These are phyloP conservation scores for Sisymbrium altissimum DNA, from an alignment of 345 rosid genomes.

Conservation along the genomic window DNA sequence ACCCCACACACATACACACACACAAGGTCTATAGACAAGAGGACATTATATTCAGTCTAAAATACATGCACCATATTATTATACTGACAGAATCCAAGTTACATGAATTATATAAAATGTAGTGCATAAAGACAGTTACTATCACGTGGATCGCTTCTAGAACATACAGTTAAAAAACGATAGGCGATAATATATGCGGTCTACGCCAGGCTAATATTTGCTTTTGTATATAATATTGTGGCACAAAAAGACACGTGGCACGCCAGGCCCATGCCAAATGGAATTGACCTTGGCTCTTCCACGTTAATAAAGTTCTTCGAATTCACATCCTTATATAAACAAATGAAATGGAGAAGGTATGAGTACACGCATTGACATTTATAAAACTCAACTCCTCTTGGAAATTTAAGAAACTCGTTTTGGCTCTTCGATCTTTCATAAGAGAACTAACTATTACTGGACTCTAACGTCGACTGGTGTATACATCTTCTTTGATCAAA, in stretches of 20 bases:
- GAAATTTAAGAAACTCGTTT: background rate
- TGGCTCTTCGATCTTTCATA: background rate
- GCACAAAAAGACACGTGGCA: constrained; percentile 42
- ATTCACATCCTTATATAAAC: constrained; percentile 22
- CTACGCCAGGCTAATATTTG: background rate
- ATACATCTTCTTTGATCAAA: background rate
- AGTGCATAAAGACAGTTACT: background rate
- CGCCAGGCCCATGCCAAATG: constrained; percentile 25
- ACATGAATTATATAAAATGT: background rate
- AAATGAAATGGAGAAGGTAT: constrained; percentile 15
- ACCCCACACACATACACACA: no score
- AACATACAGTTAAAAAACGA: background rate
- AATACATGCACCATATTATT: background rate
- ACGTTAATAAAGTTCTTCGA: constrained; percentile 1
- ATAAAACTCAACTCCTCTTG: constrained; percentile 16
- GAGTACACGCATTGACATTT: constrained; percentile 25
- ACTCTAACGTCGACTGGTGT: background rate
- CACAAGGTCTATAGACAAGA: background rate
- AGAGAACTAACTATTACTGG: background rate
- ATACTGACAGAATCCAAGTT: constrained; percentile 28
- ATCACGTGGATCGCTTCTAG: constrained; percentile 32
- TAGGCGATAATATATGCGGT: background rate
- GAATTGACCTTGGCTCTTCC: constrained; percentile 36
- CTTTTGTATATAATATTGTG: constrained; percentile 8
- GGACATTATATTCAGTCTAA: background rate